Percentiles rank a stretch among this genome's conserved stretches.
Evolutionary conservation across 352 stramenopile genomes (phyloP).

Genomic region (Phytopythium sindhum): DNA sequence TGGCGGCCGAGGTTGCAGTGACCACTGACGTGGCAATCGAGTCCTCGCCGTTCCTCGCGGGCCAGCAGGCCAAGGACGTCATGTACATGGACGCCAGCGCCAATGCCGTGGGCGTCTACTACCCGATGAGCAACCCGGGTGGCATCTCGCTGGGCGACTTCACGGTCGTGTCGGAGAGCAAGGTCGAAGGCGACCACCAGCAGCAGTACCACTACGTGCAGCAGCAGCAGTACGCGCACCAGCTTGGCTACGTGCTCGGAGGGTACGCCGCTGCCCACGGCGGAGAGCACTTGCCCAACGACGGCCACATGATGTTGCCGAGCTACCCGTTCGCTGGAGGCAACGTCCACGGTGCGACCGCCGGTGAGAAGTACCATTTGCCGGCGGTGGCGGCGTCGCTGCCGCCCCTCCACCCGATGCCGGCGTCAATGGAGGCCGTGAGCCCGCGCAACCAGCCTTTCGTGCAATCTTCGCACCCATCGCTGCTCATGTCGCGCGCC

Average conservation of each 20-base stretch:
- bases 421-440: conserved; percentile 3
- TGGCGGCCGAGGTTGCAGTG: conserved; percentile 4
- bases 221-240: conserved; percentile 8
- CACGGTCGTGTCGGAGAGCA: conserved; percentile 7
- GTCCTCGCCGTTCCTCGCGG: neutral
- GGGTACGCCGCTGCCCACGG: neutral
- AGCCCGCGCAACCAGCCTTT: neutral
- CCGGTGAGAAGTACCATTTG: neutral
- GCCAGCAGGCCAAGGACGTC: conserved; percentile 1
- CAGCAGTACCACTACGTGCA: neutral
- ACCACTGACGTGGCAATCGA: conserved; percentile 4
- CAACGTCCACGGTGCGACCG: neutral
- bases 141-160: conserved; percentile 2
- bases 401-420: conserved; percentile 1
- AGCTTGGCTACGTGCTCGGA: conserved; percentile 7
- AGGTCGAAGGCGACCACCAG: neutral
- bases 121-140: neutral
- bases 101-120: conserved; percentile 3
- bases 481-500: conserved; percentile 6
- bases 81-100: neutral
- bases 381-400: neutral
- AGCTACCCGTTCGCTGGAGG: neutral
- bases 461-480: neutral
- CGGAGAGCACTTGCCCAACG: neutral
- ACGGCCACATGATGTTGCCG: neutral